phyloP scores from a whole-genome alignment of 2,329 filamentous ascomycete genomes.

The Fusarium sp. region DNA sequence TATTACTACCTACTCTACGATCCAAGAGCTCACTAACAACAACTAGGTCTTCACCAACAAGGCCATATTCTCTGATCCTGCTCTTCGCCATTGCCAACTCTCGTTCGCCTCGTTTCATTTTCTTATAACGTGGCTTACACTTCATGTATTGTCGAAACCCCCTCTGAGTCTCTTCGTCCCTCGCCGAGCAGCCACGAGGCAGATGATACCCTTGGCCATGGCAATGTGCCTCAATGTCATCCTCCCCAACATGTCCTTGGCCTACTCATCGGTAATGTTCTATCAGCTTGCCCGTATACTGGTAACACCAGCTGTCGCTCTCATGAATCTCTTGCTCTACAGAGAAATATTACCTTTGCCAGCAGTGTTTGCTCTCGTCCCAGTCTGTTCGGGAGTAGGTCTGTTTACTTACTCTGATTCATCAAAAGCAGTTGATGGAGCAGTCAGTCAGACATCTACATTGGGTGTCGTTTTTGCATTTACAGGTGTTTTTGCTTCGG shows the following conservation, averaged over 20 bases:
- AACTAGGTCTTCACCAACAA: constrained; percentile 77
- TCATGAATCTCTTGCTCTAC: constrained; percentile 75
- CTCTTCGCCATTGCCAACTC: constrained; percentile 71
- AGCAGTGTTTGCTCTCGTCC: constrained; percentile 67
- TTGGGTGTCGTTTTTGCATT: constrained; percentile 75
- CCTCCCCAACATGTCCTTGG: constrained; percentile 75
- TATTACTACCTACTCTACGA: too few relatives aligned
- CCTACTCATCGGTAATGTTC: constrained; percentile 76
- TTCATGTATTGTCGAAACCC: constrained; percentile 71
- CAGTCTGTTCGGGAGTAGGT: constrained; percentile 73
- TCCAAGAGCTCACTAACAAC: constrained; percentile 14
- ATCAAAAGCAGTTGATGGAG: constrained; percentile 58
- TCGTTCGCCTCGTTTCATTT: constrained; percentile 78
- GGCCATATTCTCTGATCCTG: constrained; percentile 72
- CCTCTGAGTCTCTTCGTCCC: constrained; percentile 69
- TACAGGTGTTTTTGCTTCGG: constrained; percentile 72
- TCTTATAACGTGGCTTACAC: constrained; percentile 72
- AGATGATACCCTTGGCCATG: constrained; percentile 73
- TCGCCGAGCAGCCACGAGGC: constrained; percentile 64
- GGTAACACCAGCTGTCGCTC: constrained; percentile 73
- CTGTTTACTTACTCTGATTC: constrained; percentile 78
- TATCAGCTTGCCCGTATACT: constrained; percentile 78
- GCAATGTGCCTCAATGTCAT: constrained; percentile 79
- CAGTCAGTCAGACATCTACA: constrained; percentile 66
- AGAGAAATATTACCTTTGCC: constrained; percentile 64